These are phyloP conservation scores for Entomortierella parvispora DNA, from an alignment of 192 early-diverging fungal genomes.

Conservation along the genomic window DNA sequence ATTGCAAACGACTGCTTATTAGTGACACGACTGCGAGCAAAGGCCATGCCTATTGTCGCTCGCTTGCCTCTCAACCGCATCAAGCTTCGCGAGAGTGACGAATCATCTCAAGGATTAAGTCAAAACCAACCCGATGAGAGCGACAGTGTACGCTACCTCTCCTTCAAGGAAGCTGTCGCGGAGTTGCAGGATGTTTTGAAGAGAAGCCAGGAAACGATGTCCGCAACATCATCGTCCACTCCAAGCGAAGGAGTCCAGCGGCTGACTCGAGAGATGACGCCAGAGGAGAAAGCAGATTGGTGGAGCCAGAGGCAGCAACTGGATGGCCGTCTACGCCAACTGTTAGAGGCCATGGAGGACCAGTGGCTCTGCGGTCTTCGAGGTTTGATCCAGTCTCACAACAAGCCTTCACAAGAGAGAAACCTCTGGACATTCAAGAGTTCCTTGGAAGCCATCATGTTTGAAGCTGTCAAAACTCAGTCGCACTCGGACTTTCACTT, in stretches of 20 bases:
- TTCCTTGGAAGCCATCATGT: conserved; percentile 58
- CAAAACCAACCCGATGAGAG: conserved; percentile 46
- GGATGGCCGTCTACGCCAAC: conserved; percentile 71
- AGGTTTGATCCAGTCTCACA: conserved; percentile 54
- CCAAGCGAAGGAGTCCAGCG: conserved; percentile 36
- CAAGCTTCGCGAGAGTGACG: conserved; percentile 33
- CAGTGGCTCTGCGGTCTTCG: conserved; percentile 91
- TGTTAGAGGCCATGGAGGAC: conserved; percentile 76
- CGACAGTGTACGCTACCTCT: conserved; percentile 12
- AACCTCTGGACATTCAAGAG: conserved; percentile 59
- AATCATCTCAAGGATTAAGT: conserved; percentile 1
- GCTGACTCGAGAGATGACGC: conserved; percentile 51
- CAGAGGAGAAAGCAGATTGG: conserved; percentile 81
- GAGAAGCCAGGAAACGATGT: conserved; percentile 76
- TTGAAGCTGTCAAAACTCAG: conserved; percentile 50
- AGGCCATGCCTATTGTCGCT: conserved; percentile 65
- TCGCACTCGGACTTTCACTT: conserved; percentile 49
- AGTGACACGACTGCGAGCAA: conserved; percentile 67
- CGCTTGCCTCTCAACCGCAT: conserved; percentile 78
- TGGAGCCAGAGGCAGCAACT: conserved; percentile 79
- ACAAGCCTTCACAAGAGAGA: conserved; percentile 13
- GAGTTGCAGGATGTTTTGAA: conserved; percentile 77
- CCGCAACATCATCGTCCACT: conserved; percentile 41
- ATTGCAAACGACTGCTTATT: conserved; percentile 70
- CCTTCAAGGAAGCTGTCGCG: conserved; percentile 60